phyloP scores from a whole-genome alignment of 768 basidiomycete genomes.

The Leccinellum rugosiceps region DNA sequence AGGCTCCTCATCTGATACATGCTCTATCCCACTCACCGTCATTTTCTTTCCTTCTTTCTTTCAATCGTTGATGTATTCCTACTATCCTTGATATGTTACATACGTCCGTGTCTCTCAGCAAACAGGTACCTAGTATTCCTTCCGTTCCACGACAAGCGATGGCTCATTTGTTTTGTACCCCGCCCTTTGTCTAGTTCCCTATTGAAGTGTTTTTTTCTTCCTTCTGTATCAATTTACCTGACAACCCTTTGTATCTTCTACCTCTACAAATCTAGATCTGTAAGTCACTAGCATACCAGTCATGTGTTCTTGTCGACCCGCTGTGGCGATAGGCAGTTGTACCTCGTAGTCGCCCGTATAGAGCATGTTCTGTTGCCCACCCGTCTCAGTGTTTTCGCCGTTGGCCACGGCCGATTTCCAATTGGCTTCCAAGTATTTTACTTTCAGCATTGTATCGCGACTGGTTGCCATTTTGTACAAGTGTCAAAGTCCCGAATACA shows the following conservation, averaged over 20 bases:
- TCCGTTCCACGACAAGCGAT: neutral
- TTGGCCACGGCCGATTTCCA: no score
- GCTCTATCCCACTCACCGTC: neutral
- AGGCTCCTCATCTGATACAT: neutral
- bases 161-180: slow-evolving; percentile 8
- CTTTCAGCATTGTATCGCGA: neutral
- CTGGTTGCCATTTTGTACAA: neutral
- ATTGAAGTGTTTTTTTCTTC: neutral
- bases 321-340: no score
- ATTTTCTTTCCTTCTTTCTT: neutral
- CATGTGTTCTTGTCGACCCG: no score
- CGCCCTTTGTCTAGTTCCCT: neutral
- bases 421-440: neutral
- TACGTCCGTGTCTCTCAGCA: neutral
- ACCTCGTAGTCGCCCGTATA: no score
- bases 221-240: neutral
- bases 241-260: neutral
- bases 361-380: no score
- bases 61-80: neutral
- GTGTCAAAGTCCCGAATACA: neutral
- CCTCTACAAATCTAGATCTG: no score
- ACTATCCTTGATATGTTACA: neutral
- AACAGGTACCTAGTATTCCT: neutral
- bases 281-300: no score
- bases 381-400: no score